Base-by-base conservation (phyloP, 2,329 filamentous ascomycete species). In the Macrophomina pseudophaseolina region DNA sequence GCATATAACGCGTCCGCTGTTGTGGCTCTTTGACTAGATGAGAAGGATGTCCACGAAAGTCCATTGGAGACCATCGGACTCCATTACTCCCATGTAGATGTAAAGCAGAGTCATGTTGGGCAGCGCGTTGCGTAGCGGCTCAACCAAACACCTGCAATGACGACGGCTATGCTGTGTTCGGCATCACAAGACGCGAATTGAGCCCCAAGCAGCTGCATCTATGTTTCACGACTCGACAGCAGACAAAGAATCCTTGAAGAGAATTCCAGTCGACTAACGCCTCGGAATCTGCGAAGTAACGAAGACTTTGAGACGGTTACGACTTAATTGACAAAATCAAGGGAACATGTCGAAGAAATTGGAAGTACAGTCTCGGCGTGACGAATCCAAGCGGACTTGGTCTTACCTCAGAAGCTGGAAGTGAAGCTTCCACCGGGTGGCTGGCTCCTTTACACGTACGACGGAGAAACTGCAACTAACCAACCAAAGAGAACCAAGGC, bases 361-460 rank as follows among this genome's bases (percentile, higher is more conserved):
- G 12, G 32, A 12, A 32, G 42, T 44, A 49, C n/a, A 23, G 40
- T 30, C 16, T 62, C 33, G 9, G 23, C 23, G 23, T 62, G 58
- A 62, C n/a, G 44, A 62, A 30, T 32, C 56, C 58, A 49, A n/a
- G 58, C 23, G 32, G 11, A 28, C 33, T 49, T 38, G 16, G 32
- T 35, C 58, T 62, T 44, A 49, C 44, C 16, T 35, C 58, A 35
- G 42, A 62, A 14, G 58, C 58, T 51, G 18, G 44, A 62, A 62
- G 44, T 49, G 32, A 62, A 49, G 58, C 32, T 49, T 33, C 28
- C 58, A 16, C 58, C 58, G 44, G 32, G 44, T 62, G 58, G 58
- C 58, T 48, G 58, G 28, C 44, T 16, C 12, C 30, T 14, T 9
- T 54, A 60, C 40, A 23, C 42, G 58, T 32, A 32, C 40, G 6